These are phyloP conservation scores for Clarireedia hainanense DNA, from an alignment of 2,329 filamentous ascomycete species.

Conservation along the genomic window DNA sequence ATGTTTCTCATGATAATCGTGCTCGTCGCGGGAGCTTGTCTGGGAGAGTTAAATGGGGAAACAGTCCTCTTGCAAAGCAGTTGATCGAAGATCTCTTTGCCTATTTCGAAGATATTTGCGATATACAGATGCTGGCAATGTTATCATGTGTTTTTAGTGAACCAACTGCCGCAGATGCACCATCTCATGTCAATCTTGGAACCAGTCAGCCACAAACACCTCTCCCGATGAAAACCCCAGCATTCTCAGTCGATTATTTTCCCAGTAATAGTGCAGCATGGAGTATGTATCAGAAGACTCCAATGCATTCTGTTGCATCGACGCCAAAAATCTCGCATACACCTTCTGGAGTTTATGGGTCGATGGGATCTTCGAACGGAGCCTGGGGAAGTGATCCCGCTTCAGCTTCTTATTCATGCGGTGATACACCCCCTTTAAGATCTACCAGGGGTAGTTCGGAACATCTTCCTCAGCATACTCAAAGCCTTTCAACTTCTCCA, in stretches of 20 bases:
- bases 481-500: conserved; percentile 52
- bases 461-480: conserved; percentile 39
- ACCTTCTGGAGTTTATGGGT: conserved; percentile 45
- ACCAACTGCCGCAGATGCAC: conserved; percentile 43
- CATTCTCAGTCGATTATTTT: conserved; percentile 61
- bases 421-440: conserved; percentile 49
- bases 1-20: conserved; percentile 36
- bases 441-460: conserved; percentile 40
- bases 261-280: conserved; percentile 49
- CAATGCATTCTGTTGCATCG: conserved; percentile 45
- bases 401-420: conserved; percentile 52
- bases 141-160: conserved; percentile 63
- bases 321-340: conserved; percentile 52
- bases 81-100: conserved; percentile 55
- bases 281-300: conserved; percentile 44
- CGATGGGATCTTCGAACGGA: conserved; percentile 49
- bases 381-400: conserved; percentile 45
- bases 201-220: conserved; percentile 53
- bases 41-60: conserved; percentile 61
- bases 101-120: conserved; percentile 53
- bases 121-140: conserved; percentile 66
- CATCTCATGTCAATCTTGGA: conserved; percentile 49
- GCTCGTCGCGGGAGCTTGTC: conserved; percentile 32
- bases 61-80: conserved; percentile 54
- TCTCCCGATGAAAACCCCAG: conserved; percentile 56